These are phyloP conservation scores for Urochloa ruziziensis DNA, from an alignment of 176 grass and related monocot species.

Conservation along the genomic window DNA sequence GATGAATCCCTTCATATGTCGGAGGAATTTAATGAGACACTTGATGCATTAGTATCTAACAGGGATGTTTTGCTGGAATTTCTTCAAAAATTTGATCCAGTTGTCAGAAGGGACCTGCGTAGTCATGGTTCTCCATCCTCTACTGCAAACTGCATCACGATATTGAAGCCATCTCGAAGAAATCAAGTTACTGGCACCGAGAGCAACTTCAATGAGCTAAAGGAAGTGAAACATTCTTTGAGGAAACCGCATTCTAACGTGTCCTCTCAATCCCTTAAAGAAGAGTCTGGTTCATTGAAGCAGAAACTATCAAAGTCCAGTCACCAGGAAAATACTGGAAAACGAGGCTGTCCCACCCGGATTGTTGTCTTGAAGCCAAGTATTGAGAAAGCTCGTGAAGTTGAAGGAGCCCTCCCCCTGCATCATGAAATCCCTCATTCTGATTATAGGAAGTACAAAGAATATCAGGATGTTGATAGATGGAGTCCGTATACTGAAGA, in stretches of 20 bases:
- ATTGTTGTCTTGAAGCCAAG: conserved; percentile 93
- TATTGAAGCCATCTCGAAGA: conserved; percentile 77
- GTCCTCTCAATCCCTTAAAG: conserved; percentile 34
- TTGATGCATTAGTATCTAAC: conserved; percentile 75
- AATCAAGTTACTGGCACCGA: conserved; percentile 34
- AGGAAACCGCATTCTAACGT: conserved; percentile 46
- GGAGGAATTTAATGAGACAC: conserved; percentile 74
- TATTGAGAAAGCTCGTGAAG: conserved; percentile 60
- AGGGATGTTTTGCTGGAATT: conserved; percentile 83
- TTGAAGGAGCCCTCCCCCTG: conserved; percentile 36
- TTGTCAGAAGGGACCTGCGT: conserved; percentile 48
- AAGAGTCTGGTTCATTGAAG: conserved; percentile 54
- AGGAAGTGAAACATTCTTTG: conserved; percentile 33
- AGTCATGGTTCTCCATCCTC: conserved; percentile 61
- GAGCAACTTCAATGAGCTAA: conserved; percentile 28
- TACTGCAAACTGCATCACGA: conserved; percentile 68
- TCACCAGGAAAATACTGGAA: conserved; percentile 39
- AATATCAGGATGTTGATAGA: conserved; percentile 29
- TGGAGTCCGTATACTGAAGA: conserved; percentile 43
- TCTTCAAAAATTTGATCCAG: conserved; percentile 67
- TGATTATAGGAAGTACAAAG: conserved; percentile 36
- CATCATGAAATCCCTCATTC: conserved; percentile 38
- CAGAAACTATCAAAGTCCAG: conserved; percentile 65
- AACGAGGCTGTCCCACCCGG: conserved; percentile 48
- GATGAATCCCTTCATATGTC: conserved; percentile 67